Percentiles rank a stretch among this genome's conserved stretches.
Evolutionary conservation across 176 grass and related monocot genomes (phyloP).

Genomic region (Oryza punctata): DNA sequence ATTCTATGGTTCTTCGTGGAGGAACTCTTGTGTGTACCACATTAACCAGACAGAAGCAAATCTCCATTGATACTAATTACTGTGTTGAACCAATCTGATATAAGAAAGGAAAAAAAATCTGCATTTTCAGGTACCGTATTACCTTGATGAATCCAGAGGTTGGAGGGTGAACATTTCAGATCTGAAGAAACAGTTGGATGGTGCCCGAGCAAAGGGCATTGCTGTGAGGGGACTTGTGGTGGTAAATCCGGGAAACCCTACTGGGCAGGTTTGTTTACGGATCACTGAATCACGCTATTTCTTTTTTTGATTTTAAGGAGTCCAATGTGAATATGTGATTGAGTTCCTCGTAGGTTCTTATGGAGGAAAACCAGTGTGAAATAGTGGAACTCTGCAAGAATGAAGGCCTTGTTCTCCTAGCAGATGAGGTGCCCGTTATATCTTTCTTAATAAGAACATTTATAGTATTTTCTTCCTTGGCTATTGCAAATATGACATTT

Average conservation of each 20-base stretch:
- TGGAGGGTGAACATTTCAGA: conserved; percentile 61
- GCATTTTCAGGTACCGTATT: conserved; percentile 72
- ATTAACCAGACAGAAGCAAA: background rate
- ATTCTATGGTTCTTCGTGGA: conserved; percentile 54
- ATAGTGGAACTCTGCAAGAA: conserved; percentile 80
- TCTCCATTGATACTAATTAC: background rate
- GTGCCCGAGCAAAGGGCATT: conserved; percentile 57
- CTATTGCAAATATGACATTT: background rate
- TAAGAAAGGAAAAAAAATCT: conserved; percentile 3
- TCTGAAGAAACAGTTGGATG: conserved; percentile 66
- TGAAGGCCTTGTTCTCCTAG: conserved; percentile 75
- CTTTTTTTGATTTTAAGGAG: background rate
- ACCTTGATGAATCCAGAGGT: conserved; percentile 58
- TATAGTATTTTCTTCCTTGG: background rate
- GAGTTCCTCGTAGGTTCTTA: conserved; percentile 55
- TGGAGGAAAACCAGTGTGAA: conserved; percentile 50
- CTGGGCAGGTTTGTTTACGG: conserved; percentile 60
- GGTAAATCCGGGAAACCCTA: conserved; percentile 87
- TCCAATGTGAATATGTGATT: conserved; percentile 32
- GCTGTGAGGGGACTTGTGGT: conserved; percentile 70
- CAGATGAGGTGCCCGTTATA: conserved; percentile 68
- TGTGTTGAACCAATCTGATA: background rate
- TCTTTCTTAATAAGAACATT: background rate
- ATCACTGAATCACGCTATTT: background rate
- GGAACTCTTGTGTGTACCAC: conserved; percentile 57